A percentile compares a stretch with the other conserved stretches of the same genome.
These are phyloP conservation scores for Termitomyces sp. DNA, from an alignment of 768 basidiomycete species.

Conservation along the genomic window DNA sequence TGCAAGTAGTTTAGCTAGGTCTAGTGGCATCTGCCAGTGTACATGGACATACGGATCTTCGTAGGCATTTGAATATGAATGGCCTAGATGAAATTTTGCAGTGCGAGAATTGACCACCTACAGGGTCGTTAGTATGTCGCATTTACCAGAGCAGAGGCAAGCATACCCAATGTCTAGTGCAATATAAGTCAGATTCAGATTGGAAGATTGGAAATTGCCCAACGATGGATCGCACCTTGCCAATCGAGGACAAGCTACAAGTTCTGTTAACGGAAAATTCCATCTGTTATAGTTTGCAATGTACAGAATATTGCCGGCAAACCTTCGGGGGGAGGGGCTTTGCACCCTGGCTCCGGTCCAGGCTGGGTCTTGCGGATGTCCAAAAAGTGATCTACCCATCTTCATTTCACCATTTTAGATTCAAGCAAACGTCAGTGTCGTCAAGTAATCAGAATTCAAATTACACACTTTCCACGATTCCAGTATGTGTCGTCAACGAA, in stretches of 20 bases:
- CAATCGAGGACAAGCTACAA: slow-evolving; percentile 68
- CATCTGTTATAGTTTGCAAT: background rate
- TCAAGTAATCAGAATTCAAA: background rate
- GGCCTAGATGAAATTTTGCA: slow-evolving; percentile 60
- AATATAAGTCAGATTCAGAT: background rate
- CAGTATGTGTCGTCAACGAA: slow-evolving; percentile 68
- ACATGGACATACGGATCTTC: slow-evolving; percentile 53
- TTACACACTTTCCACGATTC: slow-evolving; percentile 65
- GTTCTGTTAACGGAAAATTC: slow-evolving; percentile 34
- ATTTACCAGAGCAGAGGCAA: background rate
- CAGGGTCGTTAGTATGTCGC: background rate
- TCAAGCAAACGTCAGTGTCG: background rate
- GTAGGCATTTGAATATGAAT: slow-evolving; percentile 51
- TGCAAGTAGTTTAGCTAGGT: slow-evolving; percentile 19
- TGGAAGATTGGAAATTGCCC: background rate
- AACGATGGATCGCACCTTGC: slow-evolving; percentile 44
- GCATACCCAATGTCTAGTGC: slow-evolving; percentile 59
- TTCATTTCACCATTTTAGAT: background rate
- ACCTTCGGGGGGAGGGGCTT: slow-evolving; percentile 63
- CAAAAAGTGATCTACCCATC: slow-evolving; percentile 68
- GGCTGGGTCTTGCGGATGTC: slow-evolving; percentile 48
- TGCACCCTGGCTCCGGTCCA: slow-evolving; percentile 63
- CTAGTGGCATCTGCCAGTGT: background rate
- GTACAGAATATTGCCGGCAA: slow-evolving; percentile 2
- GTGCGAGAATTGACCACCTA: slow-evolving; percentile 66